Evolutionary conservation across 2,329 filamentous ascomycete genomes (phyloP).

Genomic region (Colletotrichum cereale): DNA sequence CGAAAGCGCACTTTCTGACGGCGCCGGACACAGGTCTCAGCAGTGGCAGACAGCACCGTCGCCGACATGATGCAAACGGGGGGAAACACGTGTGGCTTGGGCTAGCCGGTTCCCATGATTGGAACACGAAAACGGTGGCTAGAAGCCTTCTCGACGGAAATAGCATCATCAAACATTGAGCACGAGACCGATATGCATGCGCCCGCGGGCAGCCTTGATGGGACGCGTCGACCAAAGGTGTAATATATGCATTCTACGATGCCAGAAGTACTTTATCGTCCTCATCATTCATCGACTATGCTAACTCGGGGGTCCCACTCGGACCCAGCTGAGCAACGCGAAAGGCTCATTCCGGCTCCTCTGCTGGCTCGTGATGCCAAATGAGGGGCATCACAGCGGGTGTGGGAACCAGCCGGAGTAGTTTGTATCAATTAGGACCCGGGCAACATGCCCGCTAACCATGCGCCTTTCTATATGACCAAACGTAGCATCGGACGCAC

Average conservation of each 20-base stretch:
- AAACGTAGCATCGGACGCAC: not conserved
- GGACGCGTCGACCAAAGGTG: not conserved
- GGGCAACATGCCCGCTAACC: not conserved
- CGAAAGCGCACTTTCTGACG: not conserved
- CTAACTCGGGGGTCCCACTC: not conserved
- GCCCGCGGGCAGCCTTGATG: not conserved
- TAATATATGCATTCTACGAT: slow-evolving; percentile 11
- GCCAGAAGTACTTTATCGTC: not conserved
- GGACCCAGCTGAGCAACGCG: not conserved
- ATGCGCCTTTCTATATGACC: slow-evolving; percentile 1
- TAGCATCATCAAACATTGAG: not conserved
- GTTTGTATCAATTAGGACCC: not conserved
- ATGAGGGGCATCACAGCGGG: not conserved
- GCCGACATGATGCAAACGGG: slow-evolving; percentile 3
- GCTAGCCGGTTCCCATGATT: not conserved
- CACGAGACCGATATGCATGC: slow-evolving; percentile 17
- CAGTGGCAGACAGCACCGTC: not conserved
- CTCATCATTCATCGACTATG: too few relatives aligned
- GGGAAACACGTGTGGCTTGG: not conserved
- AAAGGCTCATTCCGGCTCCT: not conserved
- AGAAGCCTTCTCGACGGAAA: not conserved
- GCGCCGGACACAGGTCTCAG: not conserved
- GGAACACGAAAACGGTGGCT: not conserved
- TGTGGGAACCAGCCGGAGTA: not conserved
- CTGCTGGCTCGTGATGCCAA: not conserved